Evolutionary conservation across 2,329 filamentous ascomycete species (phyloP), one percentile per base, ranked within the genome.

Genomic region (Amauroascus niger): DNA sequence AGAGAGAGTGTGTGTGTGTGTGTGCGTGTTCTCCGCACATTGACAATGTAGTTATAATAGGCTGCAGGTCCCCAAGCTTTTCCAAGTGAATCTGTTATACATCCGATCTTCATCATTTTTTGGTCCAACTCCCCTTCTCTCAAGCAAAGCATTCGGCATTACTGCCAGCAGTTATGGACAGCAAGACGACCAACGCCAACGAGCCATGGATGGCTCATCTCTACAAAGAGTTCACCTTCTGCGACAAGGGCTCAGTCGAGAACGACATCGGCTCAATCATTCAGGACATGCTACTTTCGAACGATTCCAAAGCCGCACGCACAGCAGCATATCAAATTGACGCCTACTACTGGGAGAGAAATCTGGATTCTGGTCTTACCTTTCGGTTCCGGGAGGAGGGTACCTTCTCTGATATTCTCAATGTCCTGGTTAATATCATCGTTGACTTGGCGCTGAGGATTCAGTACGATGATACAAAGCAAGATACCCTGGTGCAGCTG

Each of bases 271-370:
- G 35, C 7, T 7, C 33, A 22, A 55, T 55, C 28, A 47, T 55
- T 11, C 30, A 51, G 28, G 33, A 45, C n/a, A 35, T 52, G 20
- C 48, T 55, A 18, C 28, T 52, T 7, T 49, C 33, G 26, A 16
- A 3, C 16, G 35, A 28, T 11, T 4, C 6, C 8, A 35, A 49
- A 8, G 30, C 32, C 7, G 16, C 47, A n/a, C 40, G 8, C 22
- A 20, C 26, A 9, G 30, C 48, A 20, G 53, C 48, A 37, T 18
- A 33, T 28, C 8, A 39, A 39, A 30, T 52, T 11, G 40, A 49
- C 16, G n/a, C 37, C 14, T 51, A 55, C 40, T 52, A 51, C 20
- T 52, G 53, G 53, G 49, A 52, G 6, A 28, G 47, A 33, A 47
- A 41, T 28, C 18, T 26, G 14, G 33, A 33, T 40, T 32, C 26